Evolutionary conservation across 805 yeast genomes (phyloP).

Genomic region (Sugiyamaella valdiviana): DNA sequence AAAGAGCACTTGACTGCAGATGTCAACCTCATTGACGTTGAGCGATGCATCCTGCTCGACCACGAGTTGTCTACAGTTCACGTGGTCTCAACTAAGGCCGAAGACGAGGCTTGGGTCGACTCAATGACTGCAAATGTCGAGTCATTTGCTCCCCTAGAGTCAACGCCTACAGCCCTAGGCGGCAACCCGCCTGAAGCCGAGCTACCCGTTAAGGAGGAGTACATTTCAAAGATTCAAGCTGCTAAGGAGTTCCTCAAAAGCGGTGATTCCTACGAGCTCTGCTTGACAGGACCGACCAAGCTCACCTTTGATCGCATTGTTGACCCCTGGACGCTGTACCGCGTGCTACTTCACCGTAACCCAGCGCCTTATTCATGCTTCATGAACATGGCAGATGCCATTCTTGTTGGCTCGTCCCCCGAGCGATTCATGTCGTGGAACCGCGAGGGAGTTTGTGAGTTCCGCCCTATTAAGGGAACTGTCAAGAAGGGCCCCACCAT

Average conservation of each 20-base stretch:
- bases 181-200: conserved; percentile 15
- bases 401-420: conserved; percentile 82
- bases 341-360: conserved; percentile 59
- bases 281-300: conserved; percentile 73
- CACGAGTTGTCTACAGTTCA: conserved; percentile 41
- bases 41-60: conserved; percentile 55
- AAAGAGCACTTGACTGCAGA: conserved; percentile 41
- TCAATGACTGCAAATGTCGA: conserved; percentile 20
- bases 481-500: conserved; percentile 57
- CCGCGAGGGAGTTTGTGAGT: conserved; percentile 48
- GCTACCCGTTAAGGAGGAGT: conserved; percentile 48
- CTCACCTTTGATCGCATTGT: conserved; percentile 45
- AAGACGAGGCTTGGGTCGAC: conserved; percentile 23
- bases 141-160: conserved; percentile 20
- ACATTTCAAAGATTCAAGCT: conserved; percentile 46
- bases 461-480: conserved; percentile 96
- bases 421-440: conserved; percentile 88
- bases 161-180: conserved; percentile 24
- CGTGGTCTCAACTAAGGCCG: conserved; percentile 43
- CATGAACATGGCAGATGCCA: conserved; percentile 49
- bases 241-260: conserved; percentile 64
- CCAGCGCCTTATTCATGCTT: conserved; percentile 92
- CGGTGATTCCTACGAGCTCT: conserved; percentile 92
- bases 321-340: conserved; percentile 74
- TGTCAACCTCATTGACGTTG: conserved; percentile 65